Evolutionary conservation across 345 rosid genomes (phyloP), one percentile per base, ranked within the genome.

Genomic region (Melaleuca quinquenervia): DNA sequence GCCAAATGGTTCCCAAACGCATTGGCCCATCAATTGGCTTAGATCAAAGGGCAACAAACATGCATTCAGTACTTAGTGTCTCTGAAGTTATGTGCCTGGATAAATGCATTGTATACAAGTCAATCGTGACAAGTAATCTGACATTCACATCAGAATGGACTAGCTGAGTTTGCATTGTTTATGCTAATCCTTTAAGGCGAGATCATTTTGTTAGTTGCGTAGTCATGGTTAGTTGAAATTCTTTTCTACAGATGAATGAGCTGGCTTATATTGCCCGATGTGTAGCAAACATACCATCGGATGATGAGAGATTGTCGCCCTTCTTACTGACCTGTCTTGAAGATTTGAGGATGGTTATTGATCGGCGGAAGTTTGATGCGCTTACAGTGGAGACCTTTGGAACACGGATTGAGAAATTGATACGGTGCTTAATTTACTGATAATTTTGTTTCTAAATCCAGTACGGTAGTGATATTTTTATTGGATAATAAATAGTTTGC

Each of bases 301-400:
- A 93, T 62, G 98, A 98, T 91, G 98, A 95, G 76, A 91, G 92
- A 76, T 91, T 97, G 41, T 88, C 91, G 26, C 92, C 96, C 8
- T 94, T 91, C 90, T 89, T 98, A 85, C 92, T 98, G 75, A 86
- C 97, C 82, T 95, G 94, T 92, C 96, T 98, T 85, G 97, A 94
- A 50, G 99, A 94, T 88, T 91, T 95, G 90, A 94, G 95, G 89
- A 90, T 91, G 88, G 97, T 96, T 84, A 89, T 93, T 87, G 98
- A 95, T 88, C 95, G 96, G 87, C 93, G 98, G 90, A 98, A 95
- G 91, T 93, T 94, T 88, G 95, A 95, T 92, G 98, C 99, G 41
- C 98, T 98, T 74, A 96, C 97, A 13, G 98, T 98, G 88, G 99
- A 96, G 90, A 95, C 99, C 60, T 96, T 98, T 93, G 99, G 99